phyloP scores from a whole-genome alignment of 768 basidiomycete genomes.

The Trametes villosa region DNA sequence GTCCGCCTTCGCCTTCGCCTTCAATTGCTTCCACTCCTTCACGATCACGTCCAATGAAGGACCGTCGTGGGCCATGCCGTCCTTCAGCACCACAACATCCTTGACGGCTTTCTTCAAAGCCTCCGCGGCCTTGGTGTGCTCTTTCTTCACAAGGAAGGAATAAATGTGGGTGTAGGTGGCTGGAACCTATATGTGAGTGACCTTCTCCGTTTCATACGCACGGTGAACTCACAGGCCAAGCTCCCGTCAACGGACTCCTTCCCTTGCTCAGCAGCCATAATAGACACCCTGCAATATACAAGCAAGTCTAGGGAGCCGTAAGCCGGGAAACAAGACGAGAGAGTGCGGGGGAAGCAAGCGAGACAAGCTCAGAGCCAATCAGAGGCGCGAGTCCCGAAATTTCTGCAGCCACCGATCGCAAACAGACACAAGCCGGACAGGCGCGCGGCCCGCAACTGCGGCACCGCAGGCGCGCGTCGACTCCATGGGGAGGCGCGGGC shows the following conservation, averaged over 20 bases:
- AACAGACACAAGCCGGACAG: neutral
- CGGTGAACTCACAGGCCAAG: constrained; percentile 17
- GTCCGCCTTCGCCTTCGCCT: constrained; percentile 11
- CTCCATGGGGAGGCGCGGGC: neutral
- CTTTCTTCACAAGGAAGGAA: constrained; percentile 67
- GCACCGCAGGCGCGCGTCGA: neutral
- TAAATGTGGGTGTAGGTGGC: constrained; percentile 80
- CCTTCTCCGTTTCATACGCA: neutral
- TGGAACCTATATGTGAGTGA: constrained; percentile 33
- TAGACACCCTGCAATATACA: neutral
- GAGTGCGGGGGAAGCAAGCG: neutral
- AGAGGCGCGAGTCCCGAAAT: constrained; percentile 16
- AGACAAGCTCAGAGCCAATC: constrained; percentile 9
- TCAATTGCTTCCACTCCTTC: constrained; percentile 58
- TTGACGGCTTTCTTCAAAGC: constrained; percentile 77
- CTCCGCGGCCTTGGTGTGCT: constrained; percentile 71
- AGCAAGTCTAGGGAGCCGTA: neutral
- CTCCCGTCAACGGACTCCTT: constrained; percentile 16
- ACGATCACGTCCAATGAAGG: constrained; percentile 70
- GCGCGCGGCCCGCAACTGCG: too few species aligned
- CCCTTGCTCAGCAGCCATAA: constrained; percentile 14
- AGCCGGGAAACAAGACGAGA: neutral
- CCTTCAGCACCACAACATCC: constrained; percentile 61
- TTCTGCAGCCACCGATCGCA: constrained; percentile 22
- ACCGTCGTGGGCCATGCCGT: constrained; percentile 50